Evolutionary conservation across 2,329 filamentous ascomycete species (phyloP).

Genomic region (Aspergillus pseudoglaucus): DNA sequence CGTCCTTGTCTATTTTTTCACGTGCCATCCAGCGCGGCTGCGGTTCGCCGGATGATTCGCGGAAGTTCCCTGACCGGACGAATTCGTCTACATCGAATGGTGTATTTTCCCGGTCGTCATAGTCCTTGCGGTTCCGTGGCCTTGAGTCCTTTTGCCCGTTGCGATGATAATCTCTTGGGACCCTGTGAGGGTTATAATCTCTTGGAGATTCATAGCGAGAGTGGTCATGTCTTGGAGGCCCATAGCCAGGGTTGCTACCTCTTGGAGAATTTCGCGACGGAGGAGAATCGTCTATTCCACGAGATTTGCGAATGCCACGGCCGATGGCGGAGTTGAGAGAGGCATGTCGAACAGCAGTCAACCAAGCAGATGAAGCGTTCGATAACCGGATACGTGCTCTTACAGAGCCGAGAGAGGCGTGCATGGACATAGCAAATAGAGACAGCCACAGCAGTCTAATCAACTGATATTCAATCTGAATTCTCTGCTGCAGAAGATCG

Average conservation of each 20-base stretch:
- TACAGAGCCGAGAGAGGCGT: constrained; percentile 3
- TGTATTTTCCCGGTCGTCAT: background rate
- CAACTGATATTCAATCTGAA: background rate
- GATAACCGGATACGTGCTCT: constrained; percentile 11
- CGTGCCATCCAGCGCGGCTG: background rate
- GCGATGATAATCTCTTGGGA: background rate
- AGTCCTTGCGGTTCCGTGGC: background rate
- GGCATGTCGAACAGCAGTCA: constrained; percentile 36
- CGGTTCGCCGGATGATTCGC: constrained; percentile 5
- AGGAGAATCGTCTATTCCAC: constrained; percentile 1
- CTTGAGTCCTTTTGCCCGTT: constrained; percentile 1
- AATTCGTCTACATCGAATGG: constrained; percentile 26
- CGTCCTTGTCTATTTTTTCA: background rate
- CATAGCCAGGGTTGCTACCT: background rate
- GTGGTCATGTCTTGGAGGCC: background rate
- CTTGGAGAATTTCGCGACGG: background rate
- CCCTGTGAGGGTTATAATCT: background rate
- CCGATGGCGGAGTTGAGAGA: constrained; percentile 65
- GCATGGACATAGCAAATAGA: constrained; percentile 5
- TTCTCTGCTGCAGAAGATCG: background rate
- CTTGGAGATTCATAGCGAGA: background rate
- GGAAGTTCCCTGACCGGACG: constrained; percentile 25
- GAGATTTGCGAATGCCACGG: constrained; percentile 53
- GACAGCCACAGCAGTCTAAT: background rate
- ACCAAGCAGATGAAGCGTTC: constrained; percentile 3